These are phyloP conservation scores for Trichoderma asperelloides DNA, from an alignment of 495 filamentous ascomycete species.

Conservation along the genomic window DNA sequence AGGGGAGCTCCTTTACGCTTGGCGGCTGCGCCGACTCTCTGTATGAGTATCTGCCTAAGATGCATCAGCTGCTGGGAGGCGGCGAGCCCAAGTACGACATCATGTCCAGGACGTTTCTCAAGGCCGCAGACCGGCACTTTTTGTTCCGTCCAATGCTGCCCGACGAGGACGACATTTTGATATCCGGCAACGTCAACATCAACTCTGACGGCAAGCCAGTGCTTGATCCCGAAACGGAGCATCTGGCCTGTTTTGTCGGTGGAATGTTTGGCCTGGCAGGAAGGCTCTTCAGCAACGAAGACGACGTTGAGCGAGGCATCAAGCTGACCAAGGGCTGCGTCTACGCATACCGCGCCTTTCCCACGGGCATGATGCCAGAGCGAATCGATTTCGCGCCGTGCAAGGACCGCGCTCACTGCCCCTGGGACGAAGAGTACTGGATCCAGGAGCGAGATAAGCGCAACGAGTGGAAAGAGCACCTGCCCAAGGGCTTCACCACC, in stretches of 20 bases:
- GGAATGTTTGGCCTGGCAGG: constrained; percentile 77
- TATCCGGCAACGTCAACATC: constrained; percentile 42
- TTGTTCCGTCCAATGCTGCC: constrained; percentile 75
- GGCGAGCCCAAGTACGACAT: constrained; percentile 59
- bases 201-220: constrained; percentile 18
- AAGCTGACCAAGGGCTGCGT: constrained; percentile 81
- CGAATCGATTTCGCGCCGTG: constrained; percentile 55
- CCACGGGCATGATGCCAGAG: constrained; percentile 85
- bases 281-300: constrained; percentile 56
- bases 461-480: constrained; percentile 21
- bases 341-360: constrained; percentile 69
- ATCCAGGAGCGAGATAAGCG: constrained; percentile 18
- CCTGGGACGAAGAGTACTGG: constrained; percentile 62
- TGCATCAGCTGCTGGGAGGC: constrained; percentile 64
- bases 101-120: constrained; percentile 65
- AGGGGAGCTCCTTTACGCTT: constrained; percentile 49
- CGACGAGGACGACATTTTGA: constrained; percentile 57
- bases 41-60: constrained; percentile 84
- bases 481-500: constrained; percentile 26
- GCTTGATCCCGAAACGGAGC: constrained; percentile 31
- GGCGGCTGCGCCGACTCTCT: constrained; percentile 73
- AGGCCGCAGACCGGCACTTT: constrained; percentile 56
- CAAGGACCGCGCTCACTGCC: constrained; percentile 48
- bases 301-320: constrained; percentile 61
- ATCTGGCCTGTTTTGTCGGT: constrained; percentile 65